Percentiles rank a stretch among this genome's conserved stretches.
phyloP scores from a whole-genome alignment of 139 green algal species.

The Eudorina sp. region DNA sequence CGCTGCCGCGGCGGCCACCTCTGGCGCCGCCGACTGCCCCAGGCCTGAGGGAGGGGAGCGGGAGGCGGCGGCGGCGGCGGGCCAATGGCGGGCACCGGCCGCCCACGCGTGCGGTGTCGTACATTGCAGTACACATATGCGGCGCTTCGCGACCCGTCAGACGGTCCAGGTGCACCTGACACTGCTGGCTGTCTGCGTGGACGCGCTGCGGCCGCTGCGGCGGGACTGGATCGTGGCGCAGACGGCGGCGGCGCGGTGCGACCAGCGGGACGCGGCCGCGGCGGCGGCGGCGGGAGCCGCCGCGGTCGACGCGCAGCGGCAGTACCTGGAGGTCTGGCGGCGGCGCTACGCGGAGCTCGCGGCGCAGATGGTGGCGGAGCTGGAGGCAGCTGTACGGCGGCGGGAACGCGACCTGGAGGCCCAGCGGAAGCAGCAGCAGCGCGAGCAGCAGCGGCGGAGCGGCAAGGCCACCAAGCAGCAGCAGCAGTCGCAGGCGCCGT shows the following conservation, averaged over 20 bases:
- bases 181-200: not conserved
- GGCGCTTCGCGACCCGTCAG: not conserved
- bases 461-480: not conserved
- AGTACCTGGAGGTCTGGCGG: not conserved
- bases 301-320: not conserved
- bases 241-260: not conserved
- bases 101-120: not conserved
- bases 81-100: no score
- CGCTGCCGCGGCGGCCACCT: not conserved
- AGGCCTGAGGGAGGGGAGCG: not conserved
- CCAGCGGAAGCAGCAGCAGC: slow-evolving; percentile 14
- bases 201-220: not conserved
- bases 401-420: not conserved
- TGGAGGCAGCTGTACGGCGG: not conserved
- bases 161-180: not conserved
- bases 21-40: not conserved
- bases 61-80: no score
- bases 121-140: not conserved
- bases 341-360: not conserved
- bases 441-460: not conserved
- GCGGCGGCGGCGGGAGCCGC: not conserved
- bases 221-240: not conserved
- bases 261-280: not conserved
- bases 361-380: not conserved
- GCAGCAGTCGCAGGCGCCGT: not conserved